phyloP scores from a whole-genome alignment of 805 yeast genomes.

The Debaryomyces hansenii region DNA sequence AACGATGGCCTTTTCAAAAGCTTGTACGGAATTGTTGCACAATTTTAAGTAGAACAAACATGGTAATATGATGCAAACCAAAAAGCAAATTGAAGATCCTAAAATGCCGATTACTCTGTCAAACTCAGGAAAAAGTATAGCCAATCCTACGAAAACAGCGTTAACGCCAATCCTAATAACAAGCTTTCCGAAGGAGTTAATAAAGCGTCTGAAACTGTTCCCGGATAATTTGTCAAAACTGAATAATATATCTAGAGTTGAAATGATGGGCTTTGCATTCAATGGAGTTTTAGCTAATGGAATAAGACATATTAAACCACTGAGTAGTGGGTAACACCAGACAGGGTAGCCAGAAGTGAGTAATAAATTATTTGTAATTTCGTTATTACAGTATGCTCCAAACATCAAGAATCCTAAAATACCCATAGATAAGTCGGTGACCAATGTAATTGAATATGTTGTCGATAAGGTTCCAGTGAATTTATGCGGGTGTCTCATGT shows the following conservation, averaged over 20 bases:
- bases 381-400: conserved; percentile 50
- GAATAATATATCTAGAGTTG: conserved; percentile 62
- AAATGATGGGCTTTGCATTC: conserved; percentile 77
- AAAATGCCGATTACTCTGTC: conserved; percentile 79
- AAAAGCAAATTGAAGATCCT: conserved; percentile 79
- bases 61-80: conserved; percentile 79
- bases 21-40: conserved; percentile 45
- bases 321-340: conserved; percentile 50
- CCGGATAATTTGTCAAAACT: conserved; percentile 23
- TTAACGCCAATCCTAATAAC: conserved; percentile 47
- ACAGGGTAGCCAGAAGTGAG: conserved; percentile 48
- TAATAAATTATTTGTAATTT: conserved; percentile 50
- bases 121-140: conserved; percentile 72
- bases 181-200: conserved; percentile 14
- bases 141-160: conserved; percentile 53
- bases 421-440: conserved; percentile 65
- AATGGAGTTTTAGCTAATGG: conserved; percentile 86
- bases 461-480: conserved; percentile 52
- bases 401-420: conserved; percentile 64
- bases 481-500: conserved; percentile 69
- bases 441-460: conserved; percentile 60
- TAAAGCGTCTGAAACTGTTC: conserved; percentile 6
- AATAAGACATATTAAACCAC: conserved; percentile 72
- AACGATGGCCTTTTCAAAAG: conserved; percentile 39
- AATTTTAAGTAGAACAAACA: conserved; percentile 65